These are phyloP conservation scores for Penicillium digitatum DNA, from an alignment of 2,329 filamentous ascomycete species.

Conservation along the genomic window DNA sequence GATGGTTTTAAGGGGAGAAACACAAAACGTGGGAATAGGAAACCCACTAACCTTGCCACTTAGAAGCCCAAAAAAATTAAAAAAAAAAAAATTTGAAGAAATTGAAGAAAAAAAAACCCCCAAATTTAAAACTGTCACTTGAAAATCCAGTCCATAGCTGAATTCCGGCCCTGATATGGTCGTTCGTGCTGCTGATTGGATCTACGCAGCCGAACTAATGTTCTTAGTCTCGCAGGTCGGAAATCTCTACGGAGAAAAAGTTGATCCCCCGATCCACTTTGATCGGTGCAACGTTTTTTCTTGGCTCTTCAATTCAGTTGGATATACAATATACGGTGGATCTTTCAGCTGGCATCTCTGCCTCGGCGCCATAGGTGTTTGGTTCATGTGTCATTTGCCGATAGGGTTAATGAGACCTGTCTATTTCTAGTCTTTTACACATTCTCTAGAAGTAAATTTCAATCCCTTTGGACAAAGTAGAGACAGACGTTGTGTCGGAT, in stretches of 20 bases:
- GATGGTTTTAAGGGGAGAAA: neutral
- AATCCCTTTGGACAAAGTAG: neutral
- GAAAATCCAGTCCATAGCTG: conserved; percentile 18
- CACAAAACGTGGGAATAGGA: neutral
- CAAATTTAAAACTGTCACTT: conserved; percentile 3
- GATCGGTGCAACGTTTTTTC: conserved; percentile 1
- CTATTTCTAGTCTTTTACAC: neutral
- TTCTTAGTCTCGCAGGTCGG: conserved; percentile 11
- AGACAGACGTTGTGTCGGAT: neutral
- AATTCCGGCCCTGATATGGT: conserved; percentile 17
- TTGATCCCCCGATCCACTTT: neutral
- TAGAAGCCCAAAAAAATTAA: neutral
- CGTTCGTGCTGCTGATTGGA: conserved; percentile 18
- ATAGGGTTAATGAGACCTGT: neutral
- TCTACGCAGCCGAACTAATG: conserved; percentile 15
- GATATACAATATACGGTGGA: neutral
- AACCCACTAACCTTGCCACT: no score
- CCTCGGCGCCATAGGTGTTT: conserved; percentile 22
- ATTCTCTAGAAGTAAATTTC: neutral
- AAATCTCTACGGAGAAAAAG: neutral
- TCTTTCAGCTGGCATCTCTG: conserved; percentile 24
- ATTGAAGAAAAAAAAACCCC: neutral
- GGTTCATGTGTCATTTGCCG: conserved; percentile 9
- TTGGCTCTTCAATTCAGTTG: neutral
- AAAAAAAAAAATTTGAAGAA: neutral